phyloP scores from a whole-genome alignment of 176 grass and related monocot species.

The Oryza coarctata region DNA sequence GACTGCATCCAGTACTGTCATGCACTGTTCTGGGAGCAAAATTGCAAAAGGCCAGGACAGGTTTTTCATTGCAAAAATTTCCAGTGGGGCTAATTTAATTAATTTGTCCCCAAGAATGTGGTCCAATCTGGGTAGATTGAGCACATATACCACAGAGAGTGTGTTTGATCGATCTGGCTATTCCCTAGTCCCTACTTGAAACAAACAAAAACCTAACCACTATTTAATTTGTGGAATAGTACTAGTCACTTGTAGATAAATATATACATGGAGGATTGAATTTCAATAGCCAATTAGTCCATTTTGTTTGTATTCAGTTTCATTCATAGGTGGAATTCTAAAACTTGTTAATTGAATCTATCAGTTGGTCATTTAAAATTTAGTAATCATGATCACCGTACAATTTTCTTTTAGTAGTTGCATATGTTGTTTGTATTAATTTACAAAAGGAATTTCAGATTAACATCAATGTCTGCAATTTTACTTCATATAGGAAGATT shows the following conservation, averaged over 20 bases:
- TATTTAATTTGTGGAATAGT: neutral
- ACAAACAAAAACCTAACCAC: neutral
- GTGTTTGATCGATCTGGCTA: neutral
- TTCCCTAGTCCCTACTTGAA: slow-evolving; percentile 1
- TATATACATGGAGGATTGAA: too few species aligned
- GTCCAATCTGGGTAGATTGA: slow-evolving; percentile 16
- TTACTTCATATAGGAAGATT: neutral
- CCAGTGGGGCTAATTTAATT: neutral
- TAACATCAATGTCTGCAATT: neutral
- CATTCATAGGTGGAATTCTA: too few species aligned
- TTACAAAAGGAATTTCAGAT: too few species aligned
- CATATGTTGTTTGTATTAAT: too few species aligned
- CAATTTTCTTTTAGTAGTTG: too few species aligned
- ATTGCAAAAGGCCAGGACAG: slow-evolving; percentile 15
- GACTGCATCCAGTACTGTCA: slow-evolving; percentile 21
- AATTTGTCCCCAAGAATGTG: slow-evolving; percentile 23
- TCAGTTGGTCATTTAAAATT: too few species aligned
- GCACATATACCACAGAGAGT: neutral
- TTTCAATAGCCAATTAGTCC: too few species aligned
- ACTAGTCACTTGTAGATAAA: neutral
- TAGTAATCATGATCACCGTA: too few species aligned
- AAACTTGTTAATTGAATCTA: too few species aligned
- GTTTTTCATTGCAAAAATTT: slow-evolving; percentile 22
- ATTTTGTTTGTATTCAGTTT: too few species aligned
- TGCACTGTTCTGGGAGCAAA: slow-evolving; percentile 23